phyloP scores from a whole-genome alignment of 768 basidiomycete species.

The Artomyces pyxidatus region DNA sequence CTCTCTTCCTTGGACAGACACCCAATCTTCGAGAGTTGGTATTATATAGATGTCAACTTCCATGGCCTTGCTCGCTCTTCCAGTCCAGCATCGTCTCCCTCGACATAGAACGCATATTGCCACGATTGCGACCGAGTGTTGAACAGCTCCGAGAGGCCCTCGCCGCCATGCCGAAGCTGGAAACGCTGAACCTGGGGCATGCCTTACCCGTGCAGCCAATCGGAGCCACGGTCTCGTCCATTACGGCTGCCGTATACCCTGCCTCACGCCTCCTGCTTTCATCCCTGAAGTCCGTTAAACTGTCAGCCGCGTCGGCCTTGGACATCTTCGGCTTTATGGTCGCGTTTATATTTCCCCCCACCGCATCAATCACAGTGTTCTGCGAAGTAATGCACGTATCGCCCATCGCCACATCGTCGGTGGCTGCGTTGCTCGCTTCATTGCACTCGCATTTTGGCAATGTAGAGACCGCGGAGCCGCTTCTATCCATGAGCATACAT shows the following conservation, averaged over 20 bases:
- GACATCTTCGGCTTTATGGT: slow-evolving; percentile 12
- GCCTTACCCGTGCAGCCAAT: slow-evolving; percentile 8
- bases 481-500: neutral
- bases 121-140: neutral
- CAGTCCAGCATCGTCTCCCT: slow-evolving; percentile 12
- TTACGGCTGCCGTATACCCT: neutral
- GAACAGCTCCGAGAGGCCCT: slow-evolving; percentile 8
- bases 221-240: slow-evolving; percentile 1
- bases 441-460: neutral
- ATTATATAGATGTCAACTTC: slow-evolving; percentile 6
- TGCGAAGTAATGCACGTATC: slow-evolving; percentile 7
- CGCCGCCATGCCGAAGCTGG: slow-evolving; percentile 4
- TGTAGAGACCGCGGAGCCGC: neutral
- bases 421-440: neutral
- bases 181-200: slow-evolving; percentile 11
- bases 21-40: slow-evolving; percentile 8
- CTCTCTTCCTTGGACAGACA: slow-evolving; percentile 7
- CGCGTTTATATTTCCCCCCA: slow-evolving; percentile 5
- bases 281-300: slow-evolving; percentile 8
- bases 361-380: slow-evolving; percentile 10
- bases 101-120: slow-evolving; percentile 8
- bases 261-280: slow-evolving; percentile 5
- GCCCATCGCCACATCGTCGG: neutral
- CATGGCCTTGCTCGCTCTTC: slow-evolving; percentile 12
- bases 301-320: slow-evolving; percentile 7